phyloP scores from a whole-genome alignment of 225 moss, liverwort and hornwort species.

The Physcomitrellopsis africana region DNA sequence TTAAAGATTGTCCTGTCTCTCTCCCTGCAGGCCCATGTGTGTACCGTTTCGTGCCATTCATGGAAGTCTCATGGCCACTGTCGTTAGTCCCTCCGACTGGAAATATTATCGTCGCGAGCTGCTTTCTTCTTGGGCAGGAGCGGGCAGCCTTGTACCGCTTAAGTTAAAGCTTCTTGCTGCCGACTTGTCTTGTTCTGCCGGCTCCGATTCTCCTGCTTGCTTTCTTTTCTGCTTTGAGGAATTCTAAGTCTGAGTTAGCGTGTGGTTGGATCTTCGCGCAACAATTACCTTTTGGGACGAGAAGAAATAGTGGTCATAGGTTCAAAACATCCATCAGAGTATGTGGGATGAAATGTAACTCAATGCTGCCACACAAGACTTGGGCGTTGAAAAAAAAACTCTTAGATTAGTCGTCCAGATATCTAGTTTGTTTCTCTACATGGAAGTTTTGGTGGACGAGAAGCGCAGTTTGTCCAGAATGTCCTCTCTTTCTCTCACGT shows the following conservation, averaged over 20 bases:
- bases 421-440: neutral
- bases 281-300: too few species aligned
- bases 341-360: neutral
- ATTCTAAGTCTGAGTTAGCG: neutral
- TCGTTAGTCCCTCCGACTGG: neutral
- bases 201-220: neutral
- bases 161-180: neutral
- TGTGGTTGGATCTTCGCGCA: too few species aligned
- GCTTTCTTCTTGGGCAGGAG: too few species aligned
- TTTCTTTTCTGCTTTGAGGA: neutral
- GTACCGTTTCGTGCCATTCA: slow-evolving; percentile 13
- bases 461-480: neutral
- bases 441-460: neutral
- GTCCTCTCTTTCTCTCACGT: neutral
- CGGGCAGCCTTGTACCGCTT: neutral
- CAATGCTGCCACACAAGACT: neutral
- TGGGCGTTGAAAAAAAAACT: neutral
- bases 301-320: neutral
- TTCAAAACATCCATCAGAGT: neutral
- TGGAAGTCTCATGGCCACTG: slow-evolving; percentile 11
- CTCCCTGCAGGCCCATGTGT: slow-evolving; percentile 12
- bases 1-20: slow-evolving; percentile 23
- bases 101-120: neutral
- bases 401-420: neutral
- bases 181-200: neutral